These are phyloP conservation scores for Monascus ruber DNA, from an alignment of 2,329 filamentous ascomycete genomes.

Conservation along the genomic window DNA sequence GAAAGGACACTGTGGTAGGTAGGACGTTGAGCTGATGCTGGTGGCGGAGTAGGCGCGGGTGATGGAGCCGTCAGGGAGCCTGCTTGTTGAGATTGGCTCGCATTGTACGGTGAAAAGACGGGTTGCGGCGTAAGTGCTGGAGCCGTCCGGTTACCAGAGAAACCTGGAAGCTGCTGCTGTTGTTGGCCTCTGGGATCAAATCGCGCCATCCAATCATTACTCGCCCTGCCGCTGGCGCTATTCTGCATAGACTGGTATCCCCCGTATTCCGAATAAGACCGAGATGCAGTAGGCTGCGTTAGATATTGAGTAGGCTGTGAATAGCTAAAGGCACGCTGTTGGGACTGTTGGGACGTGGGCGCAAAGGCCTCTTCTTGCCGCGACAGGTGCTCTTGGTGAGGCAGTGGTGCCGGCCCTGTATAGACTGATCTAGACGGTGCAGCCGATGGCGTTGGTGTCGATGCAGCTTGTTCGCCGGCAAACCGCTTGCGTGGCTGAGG, in stretches of 20 bases:
- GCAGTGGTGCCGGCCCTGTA: conserved; percentile 9
- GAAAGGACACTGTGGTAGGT: conserved; percentile 19
- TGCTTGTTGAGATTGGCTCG: conserved; percentile 13
- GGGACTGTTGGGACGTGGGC: conserved; percentile 4
- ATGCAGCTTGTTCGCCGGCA: conserved; percentile 26
- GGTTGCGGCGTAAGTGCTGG: conserved; percentile 14
- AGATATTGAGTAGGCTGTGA: conserved; percentile 16
- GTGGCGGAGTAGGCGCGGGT: conserved; percentile 23
- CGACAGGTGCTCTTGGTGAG: conserved; percentile 11
- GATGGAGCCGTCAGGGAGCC: conserved; percentile 18
- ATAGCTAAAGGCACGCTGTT: conserved; percentile 18
- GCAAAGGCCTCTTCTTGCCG: conserved; percentile 16
- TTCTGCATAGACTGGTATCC: conserved; percentile 17
- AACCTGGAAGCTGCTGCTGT: conserved; percentile 6
- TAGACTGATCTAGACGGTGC: conserved; percentile 20
- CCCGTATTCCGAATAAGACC: conserved; percentile 22
- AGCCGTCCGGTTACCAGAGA: conserved; percentile 8
- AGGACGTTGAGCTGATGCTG: conserved; percentile 17
- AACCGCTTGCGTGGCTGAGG: conserved; percentile 36
- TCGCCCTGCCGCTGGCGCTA: conserved; percentile 16
- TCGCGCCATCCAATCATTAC: conserved; percentile 32
- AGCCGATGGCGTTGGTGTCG: conserved; percentile 6
- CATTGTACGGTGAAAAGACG: conserved; percentile 18
- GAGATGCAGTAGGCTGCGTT: conserved; percentile 10
- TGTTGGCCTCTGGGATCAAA: conserved; percentile 30